Conservation (phyloP, 768 basidiomycete species). For the Solioccasus polychromus region DNA sequence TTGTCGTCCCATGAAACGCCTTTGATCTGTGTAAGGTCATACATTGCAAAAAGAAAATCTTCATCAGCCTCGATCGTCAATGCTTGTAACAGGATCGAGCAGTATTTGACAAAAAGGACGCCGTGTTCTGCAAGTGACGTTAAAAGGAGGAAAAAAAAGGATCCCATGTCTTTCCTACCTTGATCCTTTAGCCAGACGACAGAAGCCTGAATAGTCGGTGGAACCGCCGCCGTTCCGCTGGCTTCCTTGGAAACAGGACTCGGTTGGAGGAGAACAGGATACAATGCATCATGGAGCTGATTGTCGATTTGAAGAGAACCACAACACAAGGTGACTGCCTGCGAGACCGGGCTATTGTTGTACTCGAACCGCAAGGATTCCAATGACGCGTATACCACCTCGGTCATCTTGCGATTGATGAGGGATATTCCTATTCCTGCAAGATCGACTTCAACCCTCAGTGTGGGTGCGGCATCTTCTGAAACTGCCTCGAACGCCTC, state of each 20-base stretch:
- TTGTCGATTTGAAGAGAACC: slow-evolving; percentile 95
- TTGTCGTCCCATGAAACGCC: slow-evolving; percentile 88
- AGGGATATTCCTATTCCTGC: slow-evolving; percentile 92
- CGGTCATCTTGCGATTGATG: slow-evolving; percentile 81
- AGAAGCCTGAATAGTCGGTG: slow-evolving; percentile 87
- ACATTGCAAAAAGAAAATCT: slow-evolving; percentile 88
- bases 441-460: slow-evolving; percentile 71
- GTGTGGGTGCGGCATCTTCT: slow-evolving; percentile 63
- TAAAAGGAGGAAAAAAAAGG: not conserved
- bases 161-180: slow-evolving; percentile 44
- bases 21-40: slow-evolving; percentile 88
- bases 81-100: slow-evolving; percentile 89
- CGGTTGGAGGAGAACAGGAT: slow-evolving; percentile 93
- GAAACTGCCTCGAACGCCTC: slow-evolving; percentile 85
- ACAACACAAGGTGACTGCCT: slow-evolving; percentile 75
- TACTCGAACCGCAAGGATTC: slow-evolving; percentile 83
- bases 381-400: slow-evolving; percentile 86
- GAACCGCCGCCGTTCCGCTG: slow-evolving; percentile 64
- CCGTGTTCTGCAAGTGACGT: slow-evolving; percentile 71
- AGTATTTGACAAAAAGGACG: slow-evolving; percentile 97
- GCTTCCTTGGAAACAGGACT: slow-evolving; percentile 80
- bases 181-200: slow-evolving; percentile 91
- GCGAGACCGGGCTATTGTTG: slow-evolving; percentile 71
- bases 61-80: slow-evolving; percentile 97
- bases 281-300: slow-evolving; percentile 93